Conservation (phyloP, 371 early-diverging fungal species). For the Mortierella sp. region DNA sequence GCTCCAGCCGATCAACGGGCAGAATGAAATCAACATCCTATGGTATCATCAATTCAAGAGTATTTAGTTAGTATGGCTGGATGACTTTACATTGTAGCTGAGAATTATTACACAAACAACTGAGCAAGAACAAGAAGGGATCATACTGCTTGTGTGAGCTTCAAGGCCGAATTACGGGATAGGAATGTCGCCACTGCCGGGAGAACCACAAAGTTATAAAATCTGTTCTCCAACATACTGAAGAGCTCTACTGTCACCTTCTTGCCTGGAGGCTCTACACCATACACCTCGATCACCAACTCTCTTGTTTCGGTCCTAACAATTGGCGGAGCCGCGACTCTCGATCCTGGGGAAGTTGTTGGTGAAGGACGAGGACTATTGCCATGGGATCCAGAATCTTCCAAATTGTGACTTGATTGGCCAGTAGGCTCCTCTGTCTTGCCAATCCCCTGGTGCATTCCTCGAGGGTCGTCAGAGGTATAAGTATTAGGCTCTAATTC, state of each 20-base stretch:
- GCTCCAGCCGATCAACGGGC: conserved; percentile 65
- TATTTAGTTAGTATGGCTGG: background rate
- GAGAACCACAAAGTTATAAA: conserved; percentile 74
- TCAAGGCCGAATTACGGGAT: conserved; percentile 75
- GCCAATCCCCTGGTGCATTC: conserved; percentile 14
- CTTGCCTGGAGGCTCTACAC: conserved; percentile 74
- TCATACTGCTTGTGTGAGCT: conserved; percentile 74
- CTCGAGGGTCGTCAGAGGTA: conserved; percentile 25
- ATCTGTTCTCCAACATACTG: conserved; percentile 72
- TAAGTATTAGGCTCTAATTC: conserved; percentile 17
- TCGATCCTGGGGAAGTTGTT: conserved; percentile 52
- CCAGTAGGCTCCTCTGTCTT: conserved; percentile 24
- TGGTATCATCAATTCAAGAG: background rate
- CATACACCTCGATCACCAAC: conserved; percentile 79
- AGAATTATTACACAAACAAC: background rate
- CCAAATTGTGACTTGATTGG: conserved; percentile 11
- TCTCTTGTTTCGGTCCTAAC: conserved; percentile 63
- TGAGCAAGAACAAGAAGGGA: background rate
- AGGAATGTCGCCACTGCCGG: conserved; percentile 78
- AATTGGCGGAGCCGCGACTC: conserved; percentile 24
- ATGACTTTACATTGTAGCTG: background rate
- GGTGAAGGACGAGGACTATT: conserved; percentile 55
- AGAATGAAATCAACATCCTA: conserved; percentile 79
- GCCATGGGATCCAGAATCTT: conserved; percentile 42
- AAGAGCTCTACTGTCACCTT: conserved; percentile 78